Percentiles rank a stretch among this genome's conserved stretches.
Conservation (phyloP, 73 alveolate species). For the Paramecium primaurelia region DNA sequence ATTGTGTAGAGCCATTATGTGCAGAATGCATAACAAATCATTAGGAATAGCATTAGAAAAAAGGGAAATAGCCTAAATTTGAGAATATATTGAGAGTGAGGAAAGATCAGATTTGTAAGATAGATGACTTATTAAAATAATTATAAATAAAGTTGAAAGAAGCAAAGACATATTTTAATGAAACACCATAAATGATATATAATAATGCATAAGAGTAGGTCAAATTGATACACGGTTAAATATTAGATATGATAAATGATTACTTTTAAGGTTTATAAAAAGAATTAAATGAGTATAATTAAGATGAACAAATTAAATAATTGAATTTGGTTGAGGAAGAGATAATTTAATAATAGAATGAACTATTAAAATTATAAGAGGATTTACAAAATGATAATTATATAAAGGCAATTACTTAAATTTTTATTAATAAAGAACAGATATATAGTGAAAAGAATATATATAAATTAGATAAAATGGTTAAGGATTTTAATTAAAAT, state of each 20-base stretch:
- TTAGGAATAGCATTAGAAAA: neutral
- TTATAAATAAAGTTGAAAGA: neutral
- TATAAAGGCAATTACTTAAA: neutral
- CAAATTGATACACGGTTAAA: neutral
- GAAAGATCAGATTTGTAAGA: neutral
- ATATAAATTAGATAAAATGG: neutral
- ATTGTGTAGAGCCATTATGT: constrained; percentile 36
- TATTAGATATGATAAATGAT: neutral
- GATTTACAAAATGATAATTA: constrained; percentile 16
- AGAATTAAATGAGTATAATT: neutral
- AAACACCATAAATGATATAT: neutral
- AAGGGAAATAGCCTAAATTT: neutral
- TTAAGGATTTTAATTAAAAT: neutral
- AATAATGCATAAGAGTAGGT: neutral
- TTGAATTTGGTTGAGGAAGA: neutral
- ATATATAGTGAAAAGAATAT: neutral
- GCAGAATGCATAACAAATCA: constrained; percentile 30
- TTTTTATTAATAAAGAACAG: neutral
- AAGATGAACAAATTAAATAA: neutral
- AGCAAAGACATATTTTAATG: neutral
- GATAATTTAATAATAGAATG: neutral
- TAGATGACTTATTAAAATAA: neutral
- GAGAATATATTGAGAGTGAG: neutral
- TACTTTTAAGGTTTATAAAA: neutral
- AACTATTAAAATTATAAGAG: neutral